Evolutionary conservation across 1,139 yeast genomes (phyloP).

Genomic region (Wickerhamomyces sp.): DNA sequence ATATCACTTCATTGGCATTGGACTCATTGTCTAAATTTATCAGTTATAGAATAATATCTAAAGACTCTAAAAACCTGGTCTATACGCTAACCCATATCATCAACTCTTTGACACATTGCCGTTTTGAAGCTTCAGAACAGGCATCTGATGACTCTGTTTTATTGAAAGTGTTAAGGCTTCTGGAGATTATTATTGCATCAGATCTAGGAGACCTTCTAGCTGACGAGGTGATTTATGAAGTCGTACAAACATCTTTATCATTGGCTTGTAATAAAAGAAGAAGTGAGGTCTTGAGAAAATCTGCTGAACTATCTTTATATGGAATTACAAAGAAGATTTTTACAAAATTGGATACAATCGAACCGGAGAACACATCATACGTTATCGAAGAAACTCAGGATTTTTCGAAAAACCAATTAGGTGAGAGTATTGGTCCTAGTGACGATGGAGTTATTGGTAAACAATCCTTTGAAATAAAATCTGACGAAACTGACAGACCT

Average conservation of each 20-base stretch:
- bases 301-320: constrained; percentile 84
- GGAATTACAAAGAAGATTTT: constrained; percentile 69
- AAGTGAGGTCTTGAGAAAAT: constrained; percentile 81
- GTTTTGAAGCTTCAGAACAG: constrained; percentile 94
- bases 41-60: constrained; percentile 51
- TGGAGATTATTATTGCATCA: constrained; percentile 68
- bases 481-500: constrained; percentile 17
- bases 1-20: constrained; percentile 78
- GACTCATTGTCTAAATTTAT: constrained; percentile 70
- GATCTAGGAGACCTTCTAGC: constrained; percentile 60
- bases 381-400: constrained; percentile 30
- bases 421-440: constrained; percentile 31
- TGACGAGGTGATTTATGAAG: constrained; percentile 83
- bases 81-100: constrained; percentile 43
- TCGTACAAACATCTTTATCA: constrained; percentile 85
- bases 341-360: constrained; percentile 50
- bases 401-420: constrained; percentile 29
- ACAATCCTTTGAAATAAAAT: constrained; percentile 21
- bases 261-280: constrained; percentile 91
- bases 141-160: constrained; percentile 89
- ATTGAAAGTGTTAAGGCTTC: constrained; percentile 70
- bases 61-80: constrained; percentile 45
- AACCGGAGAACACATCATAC: constrained; percentile 39
- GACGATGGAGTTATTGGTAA: constrained; percentile 20
- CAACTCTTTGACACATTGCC: constrained; percentile 84